Conservation (phyloP, 768 basidiomycete genomes). For the Pisolithus marmoratus region DNA sequence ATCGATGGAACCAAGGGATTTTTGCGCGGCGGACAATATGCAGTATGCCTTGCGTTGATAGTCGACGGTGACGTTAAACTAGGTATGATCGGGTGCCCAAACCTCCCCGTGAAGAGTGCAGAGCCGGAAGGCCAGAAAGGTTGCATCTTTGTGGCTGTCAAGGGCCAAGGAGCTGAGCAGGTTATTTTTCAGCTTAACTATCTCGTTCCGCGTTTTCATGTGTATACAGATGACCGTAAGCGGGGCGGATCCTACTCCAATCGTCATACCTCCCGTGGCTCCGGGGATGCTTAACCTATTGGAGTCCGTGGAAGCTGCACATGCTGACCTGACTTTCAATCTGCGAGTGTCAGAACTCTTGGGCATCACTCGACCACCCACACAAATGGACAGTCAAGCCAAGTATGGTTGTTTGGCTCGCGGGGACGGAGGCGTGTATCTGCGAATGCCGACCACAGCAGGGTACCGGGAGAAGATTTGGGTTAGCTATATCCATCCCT, state of each 20-base stretch:
- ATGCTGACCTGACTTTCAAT: conserved; percentile 86
- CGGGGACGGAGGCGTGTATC: conserved; percentile 80
- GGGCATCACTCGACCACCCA: conserved; percentile 56
- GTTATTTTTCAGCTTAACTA: conserved; percentile 22
- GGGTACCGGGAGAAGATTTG: conserved; percentile 96
- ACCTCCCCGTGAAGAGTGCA: conserved; percentile 57
- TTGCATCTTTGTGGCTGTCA: conserved; percentile 81
- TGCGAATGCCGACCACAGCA: conserved; percentile 70
- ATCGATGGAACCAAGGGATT: conserved; percentile 96
- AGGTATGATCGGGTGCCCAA: conserved; percentile 90
- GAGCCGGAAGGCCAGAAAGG: conserved; percentile 61
- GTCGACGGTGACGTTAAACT: conserved; percentile 73
- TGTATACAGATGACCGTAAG: conserved; percentile 47
- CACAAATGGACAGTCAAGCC: conserved; percentile 93
- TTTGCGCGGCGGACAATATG: conserved; percentile 88
- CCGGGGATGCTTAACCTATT: conserved; percentile 59
- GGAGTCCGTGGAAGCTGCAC: conserved; percentile 89
- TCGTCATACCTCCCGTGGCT: conserved; percentile 43
- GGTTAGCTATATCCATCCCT: conserved; percentile 38
- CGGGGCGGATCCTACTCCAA: conserved; percentile 40
- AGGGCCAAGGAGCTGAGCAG: conserved; percentile 79
- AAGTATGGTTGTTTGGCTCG: conserved; percentile 87
- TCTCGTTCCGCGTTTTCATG: neutral
- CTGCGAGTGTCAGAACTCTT: conserved; percentile 63
- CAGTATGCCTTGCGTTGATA: conserved; percentile 84